phyloP scores from a whole-genome alignment of 2,329 filamentous ascomycete species.

The Penicillium concentricum region DNA sequence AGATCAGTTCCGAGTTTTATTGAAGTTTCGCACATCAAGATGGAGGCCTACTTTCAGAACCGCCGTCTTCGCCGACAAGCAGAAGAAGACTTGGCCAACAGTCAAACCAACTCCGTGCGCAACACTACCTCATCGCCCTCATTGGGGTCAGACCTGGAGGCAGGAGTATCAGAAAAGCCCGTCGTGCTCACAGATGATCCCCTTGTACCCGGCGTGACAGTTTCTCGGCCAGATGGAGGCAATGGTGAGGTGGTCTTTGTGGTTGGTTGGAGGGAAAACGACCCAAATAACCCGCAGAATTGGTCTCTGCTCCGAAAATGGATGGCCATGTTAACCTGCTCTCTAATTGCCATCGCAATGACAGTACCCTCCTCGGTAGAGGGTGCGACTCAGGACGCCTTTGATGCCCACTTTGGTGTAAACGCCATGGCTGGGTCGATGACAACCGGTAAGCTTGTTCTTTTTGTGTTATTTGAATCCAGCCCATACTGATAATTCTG shows the following conservation, averaged over 20 bases:
- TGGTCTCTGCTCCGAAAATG: conserved; percentile 10
- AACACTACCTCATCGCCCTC: too few relatives aligned
- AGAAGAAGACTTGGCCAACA: too few relatives aligned
- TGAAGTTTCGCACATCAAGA: too few relatives aligned
- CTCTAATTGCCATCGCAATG: conserved; percentile 11
- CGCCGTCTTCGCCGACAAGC: too few relatives aligned
- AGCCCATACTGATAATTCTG: too few relatives aligned
- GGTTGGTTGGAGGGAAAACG: conserved; percentile 10
- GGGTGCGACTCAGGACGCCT: conserved; percentile 10
- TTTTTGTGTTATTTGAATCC: neutral
- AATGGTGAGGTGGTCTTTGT: neutral
- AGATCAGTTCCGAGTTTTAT: too few relatives aligned
- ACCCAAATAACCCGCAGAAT: conserved; percentile 10
- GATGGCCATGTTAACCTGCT: conserved; percentile 14
- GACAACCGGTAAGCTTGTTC: conserved; percentile 6
- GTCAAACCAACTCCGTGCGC: too few relatives aligned
- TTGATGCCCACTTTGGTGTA: conserved; percentile 9
- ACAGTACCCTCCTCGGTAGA: conserved; percentile 12
- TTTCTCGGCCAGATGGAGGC: neutral
- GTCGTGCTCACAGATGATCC: too few relatives aligned
- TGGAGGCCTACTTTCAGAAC: too few relatives aligned
- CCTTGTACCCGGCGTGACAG: neutral
- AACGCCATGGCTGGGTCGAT: conserved; percentile 14
- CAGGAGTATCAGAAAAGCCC: too few relatives aligned
- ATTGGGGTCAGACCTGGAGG: too few relatives aligned